Evolutionary conservation across 306 rosid genomes (phyloP), one percentile per base, ranked within the genome.

Genomic region (Potentilla sterilis): DNA sequence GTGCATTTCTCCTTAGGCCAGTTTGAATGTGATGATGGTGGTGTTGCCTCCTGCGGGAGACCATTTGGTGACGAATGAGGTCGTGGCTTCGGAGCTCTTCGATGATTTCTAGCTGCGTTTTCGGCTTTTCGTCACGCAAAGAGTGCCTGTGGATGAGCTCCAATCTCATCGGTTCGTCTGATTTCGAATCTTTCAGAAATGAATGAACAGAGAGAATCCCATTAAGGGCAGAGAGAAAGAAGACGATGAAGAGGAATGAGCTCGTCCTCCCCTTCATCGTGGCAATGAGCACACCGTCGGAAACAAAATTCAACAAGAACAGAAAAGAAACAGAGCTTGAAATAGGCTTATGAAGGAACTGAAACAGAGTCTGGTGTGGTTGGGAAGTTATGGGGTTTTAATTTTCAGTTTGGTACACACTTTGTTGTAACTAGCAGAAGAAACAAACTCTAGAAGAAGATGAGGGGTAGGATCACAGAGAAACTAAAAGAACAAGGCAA

Each of bases 111-210:
- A 46, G 15, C 46, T 59, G 72, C 49, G 47, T 49, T 54, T 64
- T 70, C 49, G 77, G 77, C 10, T 0, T 49, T 0, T 1, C 46
- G 4, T 18, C 67, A 34, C 9, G 70, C 38, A 75, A 19, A 42
- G 85, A 75, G 73, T 87, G 74, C 24, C 89, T 64, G 79, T 89
- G 93, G 16, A 92, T 74, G 4, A 92, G 62, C 71, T 89, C 91
- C 49, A 92, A 15, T 47, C 64, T 85, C 81, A 84, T 12, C 5
- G 21, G n/a, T 0, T 38, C 54, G 5, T 22, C 32, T 7, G 34
- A 40, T 7, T 9, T 16, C 61, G 19, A 4, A 8, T 44, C 57
- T 24, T 15, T 3, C 18, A 43, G 40, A 18, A 40, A 11, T 32
- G 44, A 28, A 12, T 74, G 72, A 63, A 15, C 52, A 10, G 64